Percentiles rank a stretch among this genome's conserved stretches.
These are phyloP conservation scores for Jamesozyma spencerorum DNA, from an alignment of 805 yeast species.

Conservation along the genomic window DNA sequence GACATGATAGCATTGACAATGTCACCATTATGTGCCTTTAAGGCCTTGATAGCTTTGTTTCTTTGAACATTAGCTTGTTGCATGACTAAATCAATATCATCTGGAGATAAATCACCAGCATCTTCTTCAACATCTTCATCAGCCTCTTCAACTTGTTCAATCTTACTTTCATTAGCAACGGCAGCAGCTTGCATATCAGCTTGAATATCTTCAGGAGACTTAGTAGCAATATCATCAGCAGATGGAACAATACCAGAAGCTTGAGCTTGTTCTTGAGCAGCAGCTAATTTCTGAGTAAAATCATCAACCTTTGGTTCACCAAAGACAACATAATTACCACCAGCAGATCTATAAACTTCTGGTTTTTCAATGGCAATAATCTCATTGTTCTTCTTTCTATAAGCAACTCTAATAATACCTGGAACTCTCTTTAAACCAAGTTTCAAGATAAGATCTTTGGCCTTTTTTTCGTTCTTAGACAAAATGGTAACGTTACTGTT, in stretches of 20 bases:
- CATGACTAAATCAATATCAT: constrained; percentile 75
- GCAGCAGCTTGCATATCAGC: constrained; percentile 67
- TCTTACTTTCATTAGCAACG: constrained; percentile 35
- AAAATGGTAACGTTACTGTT: constrained; percentile 45
- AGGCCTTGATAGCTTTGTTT: constrained; percentile 84
- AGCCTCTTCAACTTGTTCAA: constrained; percentile 32
- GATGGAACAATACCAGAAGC: constrained; percentile 38
- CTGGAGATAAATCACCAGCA: constrained; percentile 71
- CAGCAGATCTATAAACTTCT: constrained; percentile 89
- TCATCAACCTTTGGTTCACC: constrained; percentile 98
- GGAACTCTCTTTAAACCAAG: constrained; percentile 82
- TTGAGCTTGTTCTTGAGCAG: constrained; percentile 58
- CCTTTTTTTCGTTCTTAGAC: constrained; percentile 90
- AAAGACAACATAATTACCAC: constrained; percentile 89
- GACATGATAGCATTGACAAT: constrained; percentile 95
- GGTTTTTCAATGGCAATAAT: constrained; percentile 87
- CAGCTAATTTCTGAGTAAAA: constrained; percentile 77
- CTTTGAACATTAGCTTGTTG: constrained; percentile 88
- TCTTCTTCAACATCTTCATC: constrained; percentile 69
- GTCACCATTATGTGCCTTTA: constrained; percentile 82
- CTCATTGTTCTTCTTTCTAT: constrained; percentile 86
- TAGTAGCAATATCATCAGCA: constrained; percentile 41
- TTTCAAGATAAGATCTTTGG: constrained; percentile 81
- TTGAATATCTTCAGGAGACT: constrained; percentile 70
- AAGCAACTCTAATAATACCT: constrained; percentile 91